Evolutionary conservation across 768 basidiomycete genomes (phyloP).

Genomic region (Lentinula aciculospora): DNA sequence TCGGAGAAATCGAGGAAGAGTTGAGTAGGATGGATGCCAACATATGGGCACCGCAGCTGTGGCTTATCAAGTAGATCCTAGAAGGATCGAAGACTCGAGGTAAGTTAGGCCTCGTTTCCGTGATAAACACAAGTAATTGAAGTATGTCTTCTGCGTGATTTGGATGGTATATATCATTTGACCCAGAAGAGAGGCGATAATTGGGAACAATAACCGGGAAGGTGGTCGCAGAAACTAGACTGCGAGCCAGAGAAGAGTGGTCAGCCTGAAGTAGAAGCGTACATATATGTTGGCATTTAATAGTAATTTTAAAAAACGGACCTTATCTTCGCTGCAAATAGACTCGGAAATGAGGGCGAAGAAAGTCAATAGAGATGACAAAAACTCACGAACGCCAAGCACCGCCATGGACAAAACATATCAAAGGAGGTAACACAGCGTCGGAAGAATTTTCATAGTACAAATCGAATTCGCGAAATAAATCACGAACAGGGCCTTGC

Average conservation of each 20-base stretch:
- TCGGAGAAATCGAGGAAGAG: constrained; percentile 33
- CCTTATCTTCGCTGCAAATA: constrained; percentile 63
- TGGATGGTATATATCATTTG: constrained; percentile 52
- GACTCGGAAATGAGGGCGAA: not conserved
- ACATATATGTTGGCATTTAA: not conserved
- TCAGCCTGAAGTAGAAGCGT: constrained; percentile 16
- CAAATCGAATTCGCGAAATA: constrained; percentile 49
- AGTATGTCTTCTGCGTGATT: constrained; percentile 65
- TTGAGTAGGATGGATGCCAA: constrained; percentile 63
- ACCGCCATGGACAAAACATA: constrained; percentile 79
- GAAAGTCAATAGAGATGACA: not conserved
- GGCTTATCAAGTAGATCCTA: constrained; percentile 59
- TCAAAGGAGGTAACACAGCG: constrained; percentile 27
- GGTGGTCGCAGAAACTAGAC: constrained; percentile 41
- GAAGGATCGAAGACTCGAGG: constrained; percentile 28
- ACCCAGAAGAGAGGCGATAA: constrained; percentile 60
- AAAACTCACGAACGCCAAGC: constrained; percentile 73
- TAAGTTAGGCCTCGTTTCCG: not conserved
- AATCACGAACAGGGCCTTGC: constrained; percentile 16
- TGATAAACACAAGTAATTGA: constrained; percentile 53
- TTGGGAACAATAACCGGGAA: constrained; percentile 69
- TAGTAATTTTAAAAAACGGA: not conserved
- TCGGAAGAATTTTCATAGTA: constrained; percentile 28
- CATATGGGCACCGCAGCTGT: constrained; percentile 84
- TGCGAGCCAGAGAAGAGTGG: constrained; percentile 47